Percentiles rank a stretch among this genome's conserved stretches.
Conservation (phyloP, 495 filamentous ascomycete genomes). For the Gamarada debralockiae region DNA sequence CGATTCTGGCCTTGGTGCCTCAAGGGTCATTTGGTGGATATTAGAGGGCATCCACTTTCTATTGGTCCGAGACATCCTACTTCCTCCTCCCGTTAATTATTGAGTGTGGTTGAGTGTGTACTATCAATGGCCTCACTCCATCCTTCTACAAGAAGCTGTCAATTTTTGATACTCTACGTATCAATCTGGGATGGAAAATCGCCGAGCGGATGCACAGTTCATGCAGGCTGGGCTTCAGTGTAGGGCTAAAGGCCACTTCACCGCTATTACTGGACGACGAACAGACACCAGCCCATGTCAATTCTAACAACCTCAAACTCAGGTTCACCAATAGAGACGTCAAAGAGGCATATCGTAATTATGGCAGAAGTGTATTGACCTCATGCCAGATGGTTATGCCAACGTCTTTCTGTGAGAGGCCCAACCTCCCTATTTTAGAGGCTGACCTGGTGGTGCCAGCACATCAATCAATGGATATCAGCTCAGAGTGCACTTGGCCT, state of each 20-base stretch:
- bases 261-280: conserved; percentile 12
- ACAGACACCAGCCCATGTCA: conserved; percentile 10
- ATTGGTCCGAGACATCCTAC: too few relatives aligned
- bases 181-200: conserved; percentile 18
- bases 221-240: conserved; percentile 6
- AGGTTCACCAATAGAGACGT: conserved; percentile 12
- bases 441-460: conserved; percentile 17
- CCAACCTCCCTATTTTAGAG: conserved; percentile 22
- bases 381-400: conserved; percentile 11
- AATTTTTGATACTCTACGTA: conserved; percentile 16
- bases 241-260: conserved; percentile 16
- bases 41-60: conserved; percentile 5
- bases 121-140: too few relatives aligned
- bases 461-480: conserved; percentile 17
- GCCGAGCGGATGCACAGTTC: conserved; percentile 18
- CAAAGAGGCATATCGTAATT: background rate
- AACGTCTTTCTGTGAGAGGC: conserved; percentile 19
- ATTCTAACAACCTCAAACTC: background rate
- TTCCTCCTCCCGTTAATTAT: too few relatives aligned
- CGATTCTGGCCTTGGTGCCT: conserved; percentile 1
- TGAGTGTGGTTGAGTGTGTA: background rate
- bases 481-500: conserved; percentile 20
- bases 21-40: background rate
- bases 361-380: conserved; percentile 4
- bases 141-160: background rate